Evolutionary conservation across 495 filamentous ascomycete genomes (phyloP).

Genomic region (Penicillium maclennaniae): DNA sequence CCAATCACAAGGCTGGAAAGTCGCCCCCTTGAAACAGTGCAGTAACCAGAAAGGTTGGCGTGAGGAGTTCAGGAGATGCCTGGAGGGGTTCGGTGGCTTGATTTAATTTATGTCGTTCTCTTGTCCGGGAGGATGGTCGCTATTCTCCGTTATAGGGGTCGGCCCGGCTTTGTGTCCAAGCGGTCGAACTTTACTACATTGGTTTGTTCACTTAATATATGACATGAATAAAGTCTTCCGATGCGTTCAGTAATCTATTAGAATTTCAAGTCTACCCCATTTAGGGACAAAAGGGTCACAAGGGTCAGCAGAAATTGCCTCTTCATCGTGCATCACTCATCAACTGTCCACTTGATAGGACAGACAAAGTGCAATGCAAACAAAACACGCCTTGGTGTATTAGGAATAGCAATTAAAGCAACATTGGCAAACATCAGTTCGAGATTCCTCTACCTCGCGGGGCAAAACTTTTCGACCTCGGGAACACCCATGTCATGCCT

Average conservation of each 20-base stretch:
- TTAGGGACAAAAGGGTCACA: not conserved
- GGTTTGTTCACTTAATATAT: not conserved
- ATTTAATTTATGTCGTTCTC: not conserved
- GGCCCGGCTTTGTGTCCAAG: not conserved
- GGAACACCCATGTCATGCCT: too few species aligned
- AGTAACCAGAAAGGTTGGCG: not conserved
- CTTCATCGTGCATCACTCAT: not conserved
- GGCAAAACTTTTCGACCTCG: too few species aligned
- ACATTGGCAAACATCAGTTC: too few species aligned
- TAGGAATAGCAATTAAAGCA: not conserved
- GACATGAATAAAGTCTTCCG: not conserved
- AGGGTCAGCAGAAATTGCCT: not conserved
- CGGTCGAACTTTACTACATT: not conserved
- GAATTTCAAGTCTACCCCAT: not conserved
- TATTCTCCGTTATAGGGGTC: not conserved
- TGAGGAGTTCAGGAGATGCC: slow-evolving; percentile 1
- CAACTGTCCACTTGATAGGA: not conserved
- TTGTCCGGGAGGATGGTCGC: too few species aligned
- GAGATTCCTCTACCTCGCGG: too few species aligned
- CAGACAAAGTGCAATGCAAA: not conserved
- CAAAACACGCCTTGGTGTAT: not conserved
- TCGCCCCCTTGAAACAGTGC: slow-evolving; percentile 17
- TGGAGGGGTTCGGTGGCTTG: not conserved
- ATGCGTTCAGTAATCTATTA: not conserved
- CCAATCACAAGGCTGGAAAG: slow-evolving; percentile 14